Evolutionary conservation across 768 basidiomycete species (phyloP).

Genomic region (Suillus sp.): DNA sequence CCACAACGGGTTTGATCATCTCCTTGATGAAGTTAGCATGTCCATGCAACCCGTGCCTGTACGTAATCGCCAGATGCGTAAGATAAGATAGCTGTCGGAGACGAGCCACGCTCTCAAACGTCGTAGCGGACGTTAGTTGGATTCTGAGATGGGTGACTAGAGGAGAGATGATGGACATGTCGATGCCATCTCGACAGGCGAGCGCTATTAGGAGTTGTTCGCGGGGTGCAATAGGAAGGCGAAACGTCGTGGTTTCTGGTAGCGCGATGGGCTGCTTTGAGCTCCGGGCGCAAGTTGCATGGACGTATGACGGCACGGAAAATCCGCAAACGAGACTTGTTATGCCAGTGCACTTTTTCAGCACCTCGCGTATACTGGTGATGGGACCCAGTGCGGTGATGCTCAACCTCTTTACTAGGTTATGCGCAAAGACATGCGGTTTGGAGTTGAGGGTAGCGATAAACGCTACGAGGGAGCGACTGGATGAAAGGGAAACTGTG

Average conservation of each 20-base stretch:
- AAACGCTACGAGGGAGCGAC: constrained; percentile 34
- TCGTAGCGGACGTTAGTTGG: constrained; percentile 26
- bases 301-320: constrained; percentile 30
- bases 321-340: constrained; percentile 40
- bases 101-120: constrained; percentile 12
- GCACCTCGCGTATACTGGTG: constrained; percentile 32
- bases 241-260: constrained; percentile 6
- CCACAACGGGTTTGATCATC: constrained; percentile 16
- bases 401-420: constrained; percentile 36
- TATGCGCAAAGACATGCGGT: constrained; percentile 24
- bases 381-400: constrained; percentile 39
- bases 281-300: constrained; percentile 9
- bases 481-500: constrained; percentile 38
- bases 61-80: constrained; percentile 21
- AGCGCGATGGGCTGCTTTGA: neutral
- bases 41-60: constrained; percentile 8
- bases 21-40: constrained; percentile 1
- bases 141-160: constrained; percentile 37
- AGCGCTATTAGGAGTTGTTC: constrained; percentile 39
- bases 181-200: constrained; percentile 40
- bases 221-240: constrained; percentile 17
- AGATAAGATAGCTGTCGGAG: constrained; percentile 18
- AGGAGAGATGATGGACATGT: constrained; percentile 32
- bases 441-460: constrained; percentile 28
- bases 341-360: constrained; percentile 34